Percentiles rank a stretch among this genome's conserved stretches.
These are phyloP conservation scores for Cadophora malorum DNA, from an alignment of 2,329 filamentous ascomycete genomes.

Conservation along the genomic window DNA sequence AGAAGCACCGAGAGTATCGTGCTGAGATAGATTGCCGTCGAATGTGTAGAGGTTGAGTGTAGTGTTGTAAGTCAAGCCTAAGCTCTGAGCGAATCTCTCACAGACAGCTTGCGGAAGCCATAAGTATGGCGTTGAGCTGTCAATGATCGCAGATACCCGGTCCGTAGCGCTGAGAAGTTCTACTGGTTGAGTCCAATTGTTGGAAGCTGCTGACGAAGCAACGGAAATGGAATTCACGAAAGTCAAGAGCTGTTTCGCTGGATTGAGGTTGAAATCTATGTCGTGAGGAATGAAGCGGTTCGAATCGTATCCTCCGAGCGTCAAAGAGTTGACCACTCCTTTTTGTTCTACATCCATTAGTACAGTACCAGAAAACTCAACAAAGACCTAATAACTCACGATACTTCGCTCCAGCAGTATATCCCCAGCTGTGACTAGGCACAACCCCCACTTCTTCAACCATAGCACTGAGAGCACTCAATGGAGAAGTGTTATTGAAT, in stretches of 20 bases:
- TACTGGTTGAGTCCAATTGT: conserved; percentile 58
- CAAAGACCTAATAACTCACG: too few species aligned
- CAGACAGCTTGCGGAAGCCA: conserved; percentile 68
- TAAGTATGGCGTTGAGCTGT: conserved; percentile 68
- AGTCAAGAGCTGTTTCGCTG: conserved; percentile 53
- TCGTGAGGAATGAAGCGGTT: conserved; percentile 67
- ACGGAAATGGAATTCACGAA: conserved; percentile 40
- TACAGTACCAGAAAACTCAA: too few species aligned
- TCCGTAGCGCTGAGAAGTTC: conserved; percentile 36
- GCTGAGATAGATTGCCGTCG: conserved; percentile 59
- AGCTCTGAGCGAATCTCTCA: conserved; percentile 65
- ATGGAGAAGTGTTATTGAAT: conserved; percentile 56
- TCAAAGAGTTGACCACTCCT: conserved; percentile 62
- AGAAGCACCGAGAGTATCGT: conserved; percentile 51
- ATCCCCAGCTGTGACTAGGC: conserved; percentile 76
- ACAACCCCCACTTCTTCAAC: conserved; percentile 65
- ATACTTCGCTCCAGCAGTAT: conserved; percentile 78
- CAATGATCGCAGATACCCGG: conserved; percentile 51
- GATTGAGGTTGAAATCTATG: conserved; percentile 62
- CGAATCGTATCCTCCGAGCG: conserved; percentile 73
- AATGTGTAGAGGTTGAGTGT: conserved; percentile 70
- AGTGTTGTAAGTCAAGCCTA: conserved; percentile 70
- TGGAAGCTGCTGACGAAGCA: conserved; percentile 46
- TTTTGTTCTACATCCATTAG: conserved; percentile 44
- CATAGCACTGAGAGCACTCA: conserved; percentile 61